Base-by-base conservation (phyloP, 495 filamentous ascomycete species). In the Tuber aestivum region DNA sequence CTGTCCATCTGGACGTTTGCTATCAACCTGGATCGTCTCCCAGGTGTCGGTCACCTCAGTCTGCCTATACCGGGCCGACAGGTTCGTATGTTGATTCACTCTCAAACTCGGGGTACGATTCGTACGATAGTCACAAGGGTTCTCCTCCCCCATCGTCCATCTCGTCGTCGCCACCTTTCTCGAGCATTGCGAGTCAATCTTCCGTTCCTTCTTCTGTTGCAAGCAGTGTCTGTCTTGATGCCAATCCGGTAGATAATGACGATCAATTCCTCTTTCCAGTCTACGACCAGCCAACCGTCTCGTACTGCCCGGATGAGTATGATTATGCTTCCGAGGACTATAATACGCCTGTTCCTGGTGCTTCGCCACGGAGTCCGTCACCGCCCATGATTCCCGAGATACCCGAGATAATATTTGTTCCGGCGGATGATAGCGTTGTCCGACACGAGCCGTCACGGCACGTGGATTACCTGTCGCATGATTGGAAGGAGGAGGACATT, bases 401-500 rank as follows among this genome's bases (percentile, higher is more conserved):
- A 56, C 78, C 78, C 16, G 78, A 80, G 40, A 42, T 82, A 14
- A 78, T 83, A 37, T 81, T 83, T 14, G 80, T 85, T 10, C 91
- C 92, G 23, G 91, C 92, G 69, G 95, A 99, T 82, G 95, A 98
- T 83, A 92, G 89, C 23, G 91, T 92, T 38, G 86, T 97, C 40
- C 87, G 90, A 75, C 87, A 86, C 37, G 91, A 93, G 79, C 95
- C 95, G 38, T 94, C 93, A 20, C 87, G 93, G 44, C 95, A 98
- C 85, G 95, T 98, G 48, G 95, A 99, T 84, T 99, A 99, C 83
- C 87, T 99, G 8, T 97, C 95, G 45, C 92, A 99, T 80, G 89
- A 95, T 73, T 99, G 95, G 95, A 89, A 88, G 65, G 95, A 98
- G 85, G 95, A 97, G 84, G 95, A 99, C 84, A 96, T 99, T 18